Evolutionary conservation across 2,329 filamentous ascomycete genomes (phyloP).

Genomic region (Ophiostoma populinum): DNA sequence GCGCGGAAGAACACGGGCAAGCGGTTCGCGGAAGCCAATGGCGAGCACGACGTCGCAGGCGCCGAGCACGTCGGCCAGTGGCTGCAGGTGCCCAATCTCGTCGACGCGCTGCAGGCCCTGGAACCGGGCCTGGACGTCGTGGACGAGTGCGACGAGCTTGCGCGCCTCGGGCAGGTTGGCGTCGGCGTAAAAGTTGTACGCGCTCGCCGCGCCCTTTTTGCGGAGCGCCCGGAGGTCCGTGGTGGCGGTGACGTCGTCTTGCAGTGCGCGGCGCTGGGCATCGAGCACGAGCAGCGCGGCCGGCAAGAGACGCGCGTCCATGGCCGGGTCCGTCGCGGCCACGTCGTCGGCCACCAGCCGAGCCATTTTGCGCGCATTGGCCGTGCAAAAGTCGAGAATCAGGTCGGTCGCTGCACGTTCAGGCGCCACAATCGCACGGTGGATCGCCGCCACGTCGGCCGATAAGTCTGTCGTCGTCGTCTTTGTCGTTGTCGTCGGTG

Average conservation of each 20-base stretch:
- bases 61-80: constrained; percentile 55
- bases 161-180: constrained; percentile 60
- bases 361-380: constrained; percentile 24
- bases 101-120: constrained; percentile 48
- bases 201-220: constrained; percentile 8
- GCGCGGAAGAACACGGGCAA: constrained; percentile 72
- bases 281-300: constrained; percentile 48
- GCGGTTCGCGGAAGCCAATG: constrained; percentile 61
- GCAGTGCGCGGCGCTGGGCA: constrained; percentile 28
- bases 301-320: constrained; percentile 43
- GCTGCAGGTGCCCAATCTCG: constrained; percentile 57
- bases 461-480: constrained; percentile 35
- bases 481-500: constrained; percentile 20
- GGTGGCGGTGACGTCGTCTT: not conserved
- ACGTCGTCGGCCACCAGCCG: constrained; percentile 6
- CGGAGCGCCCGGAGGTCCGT: constrained; percentile 15
- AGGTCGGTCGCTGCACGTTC: constrained; percentile 23
- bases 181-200: constrained; percentile 83
- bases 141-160: constrained; percentile 51
- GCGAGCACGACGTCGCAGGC: constrained; percentile 60
- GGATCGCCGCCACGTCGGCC: constrained; percentile 41
- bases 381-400: constrained; percentile 27
- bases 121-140: constrained; percentile 56
- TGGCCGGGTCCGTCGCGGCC: constrained; percentile 14
- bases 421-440: constrained; percentile 34